Evolutionary conservation across 129 eudicot genomes (phyloP).

Genomic region (Rutidosis leptorrhynchoides): DNA sequence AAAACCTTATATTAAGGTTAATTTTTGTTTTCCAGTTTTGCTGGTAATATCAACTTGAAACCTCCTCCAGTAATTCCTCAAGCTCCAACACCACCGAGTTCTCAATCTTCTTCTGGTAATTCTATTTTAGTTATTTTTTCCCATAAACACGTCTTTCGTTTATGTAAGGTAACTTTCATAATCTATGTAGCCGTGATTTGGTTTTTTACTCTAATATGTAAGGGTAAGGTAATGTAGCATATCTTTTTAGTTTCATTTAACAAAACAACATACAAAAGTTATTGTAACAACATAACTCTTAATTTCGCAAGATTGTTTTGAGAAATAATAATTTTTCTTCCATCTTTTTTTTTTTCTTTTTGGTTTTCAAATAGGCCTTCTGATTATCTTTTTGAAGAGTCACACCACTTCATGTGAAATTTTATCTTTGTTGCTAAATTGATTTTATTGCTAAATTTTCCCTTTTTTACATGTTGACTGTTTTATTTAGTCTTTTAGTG

Average conservation of each 20-base stretch:
- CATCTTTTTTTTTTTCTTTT: too few relatives aligned
- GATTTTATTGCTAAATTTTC: too few relatives aligned
- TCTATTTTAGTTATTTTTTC: constrained; percentile 2
- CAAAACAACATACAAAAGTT: background rate
- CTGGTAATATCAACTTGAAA: constrained; percentile 40
- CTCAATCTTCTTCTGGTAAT: constrained; percentile 54
- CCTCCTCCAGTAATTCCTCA: constrained; percentile 63
- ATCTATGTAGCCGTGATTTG: background rate
- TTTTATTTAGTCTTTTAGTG: background rate
- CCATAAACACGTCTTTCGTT: background rate
- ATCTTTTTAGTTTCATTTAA: background rate
- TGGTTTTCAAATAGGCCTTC: background rate
- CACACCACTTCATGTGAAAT: background rate
- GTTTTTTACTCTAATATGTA: background rate
- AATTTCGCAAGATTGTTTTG: background rate
- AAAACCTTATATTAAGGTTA: constrained; percentile 5
- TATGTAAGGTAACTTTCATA: background rate
- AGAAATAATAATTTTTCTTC: too few relatives aligned
- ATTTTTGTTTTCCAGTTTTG: constrained; percentile 58
- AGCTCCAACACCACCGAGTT: constrained; percentile 51
- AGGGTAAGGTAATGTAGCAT: background rate
- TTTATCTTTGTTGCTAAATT: too few relatives aligned
- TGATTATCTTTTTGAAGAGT: too few relatives aligned
- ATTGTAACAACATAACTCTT: background rate
- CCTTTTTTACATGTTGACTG: too few relatives aligned